Conservation (phyloP, 2,329 filamentous ascomycete species). For the Verticillium albo-atrum region DNA sequence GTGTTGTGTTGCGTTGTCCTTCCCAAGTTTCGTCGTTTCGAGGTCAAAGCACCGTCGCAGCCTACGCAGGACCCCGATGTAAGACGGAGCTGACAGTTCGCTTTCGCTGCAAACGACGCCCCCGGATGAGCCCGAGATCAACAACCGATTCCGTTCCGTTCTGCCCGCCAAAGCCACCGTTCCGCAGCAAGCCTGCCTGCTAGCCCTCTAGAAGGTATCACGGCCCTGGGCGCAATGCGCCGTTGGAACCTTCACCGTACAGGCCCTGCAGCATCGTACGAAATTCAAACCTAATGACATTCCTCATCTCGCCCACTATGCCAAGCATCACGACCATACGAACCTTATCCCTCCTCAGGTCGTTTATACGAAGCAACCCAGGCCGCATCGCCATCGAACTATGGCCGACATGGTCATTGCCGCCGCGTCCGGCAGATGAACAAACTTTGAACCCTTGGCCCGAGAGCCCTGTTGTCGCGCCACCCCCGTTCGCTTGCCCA, state of each 20-base stretch:
- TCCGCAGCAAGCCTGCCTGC: not conserved
- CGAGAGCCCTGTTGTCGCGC: too few species aligned
- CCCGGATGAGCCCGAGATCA: too few species aligned
- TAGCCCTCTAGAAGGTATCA: not conserved
- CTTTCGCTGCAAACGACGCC: not conserved
- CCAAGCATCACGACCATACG: not conserved
- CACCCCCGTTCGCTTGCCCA: not conserved
- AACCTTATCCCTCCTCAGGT: not conserved
- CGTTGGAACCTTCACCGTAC: not conserved
- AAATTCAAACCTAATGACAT: not conserved
- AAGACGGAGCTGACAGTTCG: not conserved
- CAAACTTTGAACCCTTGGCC: too few species aligned
- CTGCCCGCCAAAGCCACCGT: not conserved
- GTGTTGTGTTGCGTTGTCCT: too few species aligned
- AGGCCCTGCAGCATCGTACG: not conserved
- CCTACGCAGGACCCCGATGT: not conserved
- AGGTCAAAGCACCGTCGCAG: not conserved
- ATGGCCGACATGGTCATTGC: not conserved
- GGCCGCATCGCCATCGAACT: not conserved
- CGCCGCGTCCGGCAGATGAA: not conserved
- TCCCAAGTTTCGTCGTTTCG: not conserved
- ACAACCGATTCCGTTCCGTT: not conserved
- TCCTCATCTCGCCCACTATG: not conserved
- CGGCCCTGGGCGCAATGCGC: not conserved
- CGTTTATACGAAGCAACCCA: not conserved